These are phyloP conservation scores for Quercus rubra DNA, from an alignment of 306 rosid species.

Conservation along the genomic window DNA sequence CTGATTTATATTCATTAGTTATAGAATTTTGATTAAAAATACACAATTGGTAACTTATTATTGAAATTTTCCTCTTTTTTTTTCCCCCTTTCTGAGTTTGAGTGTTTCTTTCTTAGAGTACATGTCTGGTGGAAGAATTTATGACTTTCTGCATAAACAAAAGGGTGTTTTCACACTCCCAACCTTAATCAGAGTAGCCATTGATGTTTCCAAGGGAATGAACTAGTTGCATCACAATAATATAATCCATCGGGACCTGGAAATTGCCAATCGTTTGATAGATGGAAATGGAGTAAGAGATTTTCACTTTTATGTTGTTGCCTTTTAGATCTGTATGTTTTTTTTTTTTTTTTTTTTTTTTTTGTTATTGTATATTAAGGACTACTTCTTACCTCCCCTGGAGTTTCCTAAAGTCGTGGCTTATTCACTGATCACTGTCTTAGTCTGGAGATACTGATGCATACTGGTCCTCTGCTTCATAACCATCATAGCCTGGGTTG, in stretches of 20 bases:
- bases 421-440: background rate
- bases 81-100: background rate
- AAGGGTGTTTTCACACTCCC: constrained; percentile 47
- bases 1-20: constrained; percentile 1
- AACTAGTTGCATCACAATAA: constrained; percentile 72
- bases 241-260: constrained; percentile 74
- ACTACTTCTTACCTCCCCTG: background rate
- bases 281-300: constrained; percentile 60
- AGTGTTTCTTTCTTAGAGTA: constrained; percentile 46
- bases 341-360: background rate
- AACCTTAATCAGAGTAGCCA: constrained; percentile 54
- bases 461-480: background rate
- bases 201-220: constrained; percentile 75
- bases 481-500: background rate
- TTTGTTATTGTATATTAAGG: background rate
- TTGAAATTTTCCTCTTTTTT: background rate
- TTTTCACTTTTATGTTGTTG: background rate
- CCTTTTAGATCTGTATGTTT: background rate
- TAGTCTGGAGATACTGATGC: background rate
- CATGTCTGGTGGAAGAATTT: constrained; percentile 78
- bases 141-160: constrained; percentile 57
- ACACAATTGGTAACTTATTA: background rate
- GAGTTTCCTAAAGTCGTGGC: background rate
- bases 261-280: constrained; percentile 81
- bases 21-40: background rate